phyloP scores from a whole-genome alignment of 2,329 filamentous ascomycete genomes.

The Colletotrichum sp. region DNA sequence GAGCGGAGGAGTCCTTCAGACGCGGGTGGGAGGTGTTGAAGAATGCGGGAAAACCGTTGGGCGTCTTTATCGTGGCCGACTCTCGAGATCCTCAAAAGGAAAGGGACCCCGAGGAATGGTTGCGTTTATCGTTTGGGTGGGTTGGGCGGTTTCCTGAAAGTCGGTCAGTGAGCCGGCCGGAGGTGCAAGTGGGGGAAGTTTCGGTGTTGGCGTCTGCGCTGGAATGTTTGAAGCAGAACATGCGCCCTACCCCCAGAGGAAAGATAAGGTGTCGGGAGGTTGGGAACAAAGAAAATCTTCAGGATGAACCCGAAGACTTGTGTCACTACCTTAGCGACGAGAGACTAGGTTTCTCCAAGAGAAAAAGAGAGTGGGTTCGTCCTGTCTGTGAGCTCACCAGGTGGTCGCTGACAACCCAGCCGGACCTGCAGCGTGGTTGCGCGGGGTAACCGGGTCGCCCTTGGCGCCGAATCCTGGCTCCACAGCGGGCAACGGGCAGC shows the following conservation, averaged over 20 bases:
- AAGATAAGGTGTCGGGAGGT: background rate
- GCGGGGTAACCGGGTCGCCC: slow-evolving; percentile 22
- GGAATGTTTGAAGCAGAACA: background rate
- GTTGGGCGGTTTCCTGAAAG: background rate
- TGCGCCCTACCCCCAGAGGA: background rate
- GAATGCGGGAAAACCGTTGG: background rate
- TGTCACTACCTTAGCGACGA: slow-evolving; percentile 1
- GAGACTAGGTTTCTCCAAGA: background rate
- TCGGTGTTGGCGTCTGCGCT: background rate
- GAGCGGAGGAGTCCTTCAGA: slow-evolving; percentile 12
- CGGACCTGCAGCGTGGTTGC: slow-evolving; percentile 18
- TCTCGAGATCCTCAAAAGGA: background rate
- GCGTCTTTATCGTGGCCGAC: background rate
- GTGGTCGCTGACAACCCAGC: slow-evolving; percentile 6
- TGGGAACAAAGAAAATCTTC: background rate
- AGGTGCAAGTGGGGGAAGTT: slow-evolving; percentile 1
- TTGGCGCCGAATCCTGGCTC: slow-evolving; percentile 7
- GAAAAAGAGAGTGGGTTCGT: background rate
- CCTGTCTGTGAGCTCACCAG: slow-evolving; percentile 15
- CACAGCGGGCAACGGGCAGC: background rate
- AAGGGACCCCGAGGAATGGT: background rate
- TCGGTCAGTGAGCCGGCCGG: slow-evolving; percentile 9
- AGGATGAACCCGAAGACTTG: background rate
- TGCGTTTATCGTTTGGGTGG: slow-evolving; percentile 4
- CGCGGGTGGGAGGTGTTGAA: background rate